Evolutionary conservation across 805 yeast genomes (phyloP).

Genomic region (Komagataella kurtzmanii): DNA sequence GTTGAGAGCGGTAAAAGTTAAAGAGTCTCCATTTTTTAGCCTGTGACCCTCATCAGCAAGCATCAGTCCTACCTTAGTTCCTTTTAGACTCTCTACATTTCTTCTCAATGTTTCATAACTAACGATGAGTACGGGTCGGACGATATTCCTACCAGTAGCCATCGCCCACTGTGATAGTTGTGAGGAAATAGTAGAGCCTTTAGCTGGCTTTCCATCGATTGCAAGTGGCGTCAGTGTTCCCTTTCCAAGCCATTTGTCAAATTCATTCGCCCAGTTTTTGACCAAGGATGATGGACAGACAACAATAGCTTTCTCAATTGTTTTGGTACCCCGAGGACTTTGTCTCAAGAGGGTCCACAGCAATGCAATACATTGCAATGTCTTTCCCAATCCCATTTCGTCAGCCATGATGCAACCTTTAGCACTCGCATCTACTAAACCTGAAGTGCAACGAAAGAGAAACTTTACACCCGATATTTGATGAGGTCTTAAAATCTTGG

Average conservation of each 20-base stretch:
- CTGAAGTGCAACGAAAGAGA: conserved; percentile 81
- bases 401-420: conserved; percentile 98
- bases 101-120: conserved; percentile 89
- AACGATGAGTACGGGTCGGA: conserved; percentile 85
- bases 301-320: conserved; percentile 81
- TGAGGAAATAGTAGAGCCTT: conserved; percentile 51
- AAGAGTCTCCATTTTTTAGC: conserved; percentile 78
- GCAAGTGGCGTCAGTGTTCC: conserved; percentile 85
- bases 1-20: conserved; percentile 78
- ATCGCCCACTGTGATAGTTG: conserved; percentile 75
- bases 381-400: conserved; percentile 92
- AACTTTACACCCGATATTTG: conserved; percentile 94
- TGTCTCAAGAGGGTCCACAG: conserved; percentile 89
- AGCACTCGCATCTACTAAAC: conserved; percentile 69
- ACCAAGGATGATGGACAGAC: conserved; percentile 94
- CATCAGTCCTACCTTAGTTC: conserved; percentile 74
- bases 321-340: conserved; percentile 71
- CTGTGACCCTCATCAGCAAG: conserved; percentile 83
- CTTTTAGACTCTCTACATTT: conserved; percentile 61
- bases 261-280: conserved; percentile 94
- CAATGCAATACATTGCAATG: conserved; percentile 76
- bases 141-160: conserved; percentile 78
- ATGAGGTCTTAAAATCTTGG: conserved; percentile 85
- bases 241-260: conserved; percentile 88
- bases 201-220: conserved; percentile 79